Evolutionary conservation across 1,139 yeast genomes (phyloP), one percentile per base, ranked within the genome.

Genomic region (Kluyveromyces marxianus): DNA sequence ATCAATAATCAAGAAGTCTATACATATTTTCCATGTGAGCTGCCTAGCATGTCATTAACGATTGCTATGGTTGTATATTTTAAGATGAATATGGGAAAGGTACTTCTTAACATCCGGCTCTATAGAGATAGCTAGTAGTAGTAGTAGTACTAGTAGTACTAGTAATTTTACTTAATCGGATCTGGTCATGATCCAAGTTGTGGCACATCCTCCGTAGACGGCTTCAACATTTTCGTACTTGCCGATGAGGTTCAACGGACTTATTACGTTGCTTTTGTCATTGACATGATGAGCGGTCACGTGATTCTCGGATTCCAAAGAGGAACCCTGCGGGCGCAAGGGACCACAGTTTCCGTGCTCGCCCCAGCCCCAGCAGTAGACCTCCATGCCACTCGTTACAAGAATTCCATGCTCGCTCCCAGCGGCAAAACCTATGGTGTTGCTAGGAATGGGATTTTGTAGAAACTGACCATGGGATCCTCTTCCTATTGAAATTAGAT

Each of bases 361-460:
- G 27, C 97, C 97, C 98, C 98, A 92, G 0, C 98, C 98, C 97
- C 97, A 92, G 3, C 90, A 76, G 46, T 60, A 69, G 0, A 86
- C 80, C 4, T 54, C 49, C 40, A 50, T 49, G 3, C 68, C 61
- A 1, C 58, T 50, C 0, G 53, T 42, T 1, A 72, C 53, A 2
- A 77, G 62, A 25, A 87, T 58, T 0, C 94, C 95, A 62, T 92
- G 98, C 59, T 92, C 98, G 58, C 96, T 87, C 1, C 98, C 98
- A 2, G 77, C 72, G 0, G 71, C 70, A 47, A 70, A 68, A 47
- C 47, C 10, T 43, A 42, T 42, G n/a, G 52, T 21, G 21, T 36
- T 35, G 10, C 36, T 10, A 14, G 35, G 33, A 1, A 45, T 46
- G 5, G 40, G 46, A 7, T 48, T 45, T 1, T 74, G 74, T 41